phyloP scores from a whole-genome alignment of 192 early-diverging fungal genomes.

The Podila minutissima region DNA sequence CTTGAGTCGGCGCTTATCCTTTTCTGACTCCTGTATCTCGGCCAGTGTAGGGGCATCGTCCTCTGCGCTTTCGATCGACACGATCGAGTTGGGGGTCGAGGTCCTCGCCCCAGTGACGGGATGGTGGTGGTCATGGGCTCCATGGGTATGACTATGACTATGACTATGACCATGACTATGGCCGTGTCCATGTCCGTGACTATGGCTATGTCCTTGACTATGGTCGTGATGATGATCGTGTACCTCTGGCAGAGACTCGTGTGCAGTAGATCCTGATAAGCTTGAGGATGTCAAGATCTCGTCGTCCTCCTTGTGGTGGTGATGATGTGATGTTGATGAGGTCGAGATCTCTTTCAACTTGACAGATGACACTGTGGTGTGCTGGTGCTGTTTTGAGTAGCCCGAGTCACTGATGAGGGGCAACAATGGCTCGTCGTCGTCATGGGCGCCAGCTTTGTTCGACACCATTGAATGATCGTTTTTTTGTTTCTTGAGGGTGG shows the following conservation, averaged over 20 bases:
- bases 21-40: constrained; percentile 19
- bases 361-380: not conserved
- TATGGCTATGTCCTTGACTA: constrained; percentile 5
- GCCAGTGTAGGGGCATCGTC: constrained; percentile 22
- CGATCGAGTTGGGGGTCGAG: not conserved
- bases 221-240: constrained; percentile 7
- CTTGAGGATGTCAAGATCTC: constrained; percentile 18
- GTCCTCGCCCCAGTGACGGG: not conserved
- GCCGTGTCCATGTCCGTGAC: not conserved
- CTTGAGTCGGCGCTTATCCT: constrained; percentile 57
- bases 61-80: constrained; percentile 2
- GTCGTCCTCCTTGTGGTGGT: not conserved
- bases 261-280: constrained; percentile 28
- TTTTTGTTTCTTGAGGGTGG: not conserved
- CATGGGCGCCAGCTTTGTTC: constrained; percentile 10
- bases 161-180: not conserved
- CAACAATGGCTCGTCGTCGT: constrained; percentile 40
- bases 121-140: not conserved
- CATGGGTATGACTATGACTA: not conserved
- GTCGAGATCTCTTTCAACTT: not conserved
- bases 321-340: not conserved
- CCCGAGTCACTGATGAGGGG: constrained; percentile 11
- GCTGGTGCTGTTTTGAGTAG: constrained; percentile 3
- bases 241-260: constrained; percentile 19
- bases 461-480: constrained; percentile 8